Conservation (phyloP, 306 rosid species). For the Rosa persica region DNA sequence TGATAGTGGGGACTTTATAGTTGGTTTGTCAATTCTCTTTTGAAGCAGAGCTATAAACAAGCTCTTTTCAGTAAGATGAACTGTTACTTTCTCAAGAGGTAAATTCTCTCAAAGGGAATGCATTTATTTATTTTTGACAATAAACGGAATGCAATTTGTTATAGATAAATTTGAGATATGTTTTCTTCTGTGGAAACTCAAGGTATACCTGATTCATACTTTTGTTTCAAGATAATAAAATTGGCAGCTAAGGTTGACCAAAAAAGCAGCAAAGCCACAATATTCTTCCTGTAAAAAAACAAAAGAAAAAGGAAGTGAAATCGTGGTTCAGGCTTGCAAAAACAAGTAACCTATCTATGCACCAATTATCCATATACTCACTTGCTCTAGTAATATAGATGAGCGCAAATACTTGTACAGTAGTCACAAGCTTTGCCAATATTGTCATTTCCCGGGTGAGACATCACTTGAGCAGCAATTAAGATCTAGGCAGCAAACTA, state of each 20-base stretch:
- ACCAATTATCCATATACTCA: neutral
- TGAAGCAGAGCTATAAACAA: constrained; percentile 9
- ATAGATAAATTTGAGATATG: neutral
- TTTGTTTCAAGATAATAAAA: neutral
- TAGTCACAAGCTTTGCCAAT: neutral
- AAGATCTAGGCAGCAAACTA: neutral
- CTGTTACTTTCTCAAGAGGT: constrained; percentile 23
- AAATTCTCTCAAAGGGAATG: constrained; percentile 6
- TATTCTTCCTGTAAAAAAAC: neutral
- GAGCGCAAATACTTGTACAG: neutral
- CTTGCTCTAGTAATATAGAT: neutral
- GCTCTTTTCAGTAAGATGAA: constrained; percentile 25
- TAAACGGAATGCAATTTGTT: neutral
- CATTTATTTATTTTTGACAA: neutral
- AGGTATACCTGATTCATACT: neutral
- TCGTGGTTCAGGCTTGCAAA: constrained; percentile 2
- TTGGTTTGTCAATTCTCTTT: constrained; percentile 28
- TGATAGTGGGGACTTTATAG: constrained; percentile 10
- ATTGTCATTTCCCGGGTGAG: constrained; percentile 5
- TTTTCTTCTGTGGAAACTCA: neutral
- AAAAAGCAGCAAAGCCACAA: neutral
- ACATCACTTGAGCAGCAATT: neutral
- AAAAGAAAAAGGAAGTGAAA: neutral
- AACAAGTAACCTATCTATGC: neutral
- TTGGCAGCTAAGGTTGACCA: neutral